Evolutionary conservation across 805 yeast species (phyloP).

Genomic region (Kuraishia capsulata): DNA sequence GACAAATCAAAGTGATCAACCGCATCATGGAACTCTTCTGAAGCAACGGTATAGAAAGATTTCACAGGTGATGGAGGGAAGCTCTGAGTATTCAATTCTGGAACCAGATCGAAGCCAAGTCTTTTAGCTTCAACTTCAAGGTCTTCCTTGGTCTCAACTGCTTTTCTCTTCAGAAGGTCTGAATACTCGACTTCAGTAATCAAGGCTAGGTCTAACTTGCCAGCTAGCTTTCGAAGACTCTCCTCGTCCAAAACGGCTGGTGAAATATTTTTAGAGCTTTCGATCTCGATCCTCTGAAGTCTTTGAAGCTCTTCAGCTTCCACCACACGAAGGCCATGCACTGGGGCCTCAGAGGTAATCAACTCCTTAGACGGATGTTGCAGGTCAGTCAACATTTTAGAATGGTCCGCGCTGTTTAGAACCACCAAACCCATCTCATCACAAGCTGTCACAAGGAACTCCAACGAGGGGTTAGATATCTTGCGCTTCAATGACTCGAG

Average conservation of each 20-base stretch:
- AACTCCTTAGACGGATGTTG: conserved; percentile 3
- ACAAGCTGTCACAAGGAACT: not conserved
- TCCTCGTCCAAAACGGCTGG: conserved; percentile 7
- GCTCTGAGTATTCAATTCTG: not conserved
- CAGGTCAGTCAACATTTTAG: not conserved
- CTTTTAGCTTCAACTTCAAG: too few relatives aligned
- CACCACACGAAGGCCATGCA: not conserved
- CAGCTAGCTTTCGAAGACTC: conserved; percentile 8
- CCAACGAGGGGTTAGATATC: conserved; percentile 2
- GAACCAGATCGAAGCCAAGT: not conserved
- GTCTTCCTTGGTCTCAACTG: not conserved
- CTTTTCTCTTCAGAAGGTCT: not conserved
- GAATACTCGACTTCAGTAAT: conserved; percentile 18
- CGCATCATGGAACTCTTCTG: conserved; percentile 9
- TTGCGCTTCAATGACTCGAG: not conserved
- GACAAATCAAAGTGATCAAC: conserved; percentile 3
- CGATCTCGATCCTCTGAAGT: conserved; percentile 3
- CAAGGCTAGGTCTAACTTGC: conserved; percentile 17
- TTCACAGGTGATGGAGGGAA: not conserved
- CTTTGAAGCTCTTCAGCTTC: not conserved
- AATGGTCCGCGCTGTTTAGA: conserved; percentile 1
- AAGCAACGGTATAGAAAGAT: not conserved
- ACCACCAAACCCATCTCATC: conserved; percentile 1
- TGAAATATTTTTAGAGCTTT: too few relatives aligned
- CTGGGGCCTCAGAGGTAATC: not conserved